phyloP scores from a whole-genome alignment of 257 asterid genomes.

The Handroanthus guayacan region DNA sequence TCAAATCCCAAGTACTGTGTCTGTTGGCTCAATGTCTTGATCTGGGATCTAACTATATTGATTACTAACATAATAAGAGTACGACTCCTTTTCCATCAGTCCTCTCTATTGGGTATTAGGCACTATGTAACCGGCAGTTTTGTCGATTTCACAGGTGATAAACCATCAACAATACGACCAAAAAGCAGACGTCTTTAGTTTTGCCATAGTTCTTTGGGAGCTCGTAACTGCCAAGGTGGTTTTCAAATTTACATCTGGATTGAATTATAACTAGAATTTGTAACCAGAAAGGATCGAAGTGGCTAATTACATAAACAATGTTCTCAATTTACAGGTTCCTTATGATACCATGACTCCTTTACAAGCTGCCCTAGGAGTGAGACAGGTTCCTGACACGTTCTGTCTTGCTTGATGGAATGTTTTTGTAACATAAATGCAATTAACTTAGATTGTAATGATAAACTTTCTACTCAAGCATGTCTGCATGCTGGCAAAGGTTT shows the following conservation, averaged over 20 bases:
- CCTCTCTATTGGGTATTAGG: background rate
- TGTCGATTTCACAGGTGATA: slow-evolving; percentile 59
- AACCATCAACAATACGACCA: slow-evolving; percentile 93
- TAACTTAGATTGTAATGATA: background rate
- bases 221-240: slow-evolving; percentile 80
- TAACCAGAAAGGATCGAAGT: slow-evolving; percentile 3
- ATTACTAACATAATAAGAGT: background rate
- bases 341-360: slow-evolving; percentile 82
- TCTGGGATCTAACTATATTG: no score
- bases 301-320: background rate
- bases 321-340: slow-evolving; percentile 63
- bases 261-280: slow-evolving; percentile 27
- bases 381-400: slow-evolving; percentile 57
- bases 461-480: no score
- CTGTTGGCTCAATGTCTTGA: no score
- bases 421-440: background rate
- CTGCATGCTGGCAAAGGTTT: background rate
- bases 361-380: slow-evolving; percentile 91
- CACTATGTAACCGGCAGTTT: background rate
- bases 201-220: slow-evolving; percentile 97
- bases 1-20: no score
- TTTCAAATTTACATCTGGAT: slow-evolving; percentile 4
- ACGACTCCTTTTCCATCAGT: background rate
- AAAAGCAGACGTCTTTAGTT: slow-evolving; percentile 92
- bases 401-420: background rate